These are phyloP conservation scores for Monosporozyma unispora DNA, from an alignment of 805 yeast species.

Conservation along the genomic window DNA sequence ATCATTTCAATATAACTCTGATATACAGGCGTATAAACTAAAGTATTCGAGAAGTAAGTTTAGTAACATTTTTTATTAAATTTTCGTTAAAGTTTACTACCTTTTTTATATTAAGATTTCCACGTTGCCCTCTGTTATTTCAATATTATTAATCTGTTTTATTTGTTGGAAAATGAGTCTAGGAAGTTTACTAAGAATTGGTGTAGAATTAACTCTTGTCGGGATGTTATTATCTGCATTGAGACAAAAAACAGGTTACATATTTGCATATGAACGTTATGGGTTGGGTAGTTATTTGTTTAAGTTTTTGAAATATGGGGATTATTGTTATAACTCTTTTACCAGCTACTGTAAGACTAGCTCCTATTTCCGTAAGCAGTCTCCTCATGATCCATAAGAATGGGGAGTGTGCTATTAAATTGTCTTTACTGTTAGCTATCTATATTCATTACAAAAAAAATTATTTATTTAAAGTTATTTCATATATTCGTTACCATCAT, in stretches of 20 bases:
- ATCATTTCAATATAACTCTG: neutral
- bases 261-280: conserved; percentile 30
- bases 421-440: neutral
- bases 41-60: too few relatives aligned
- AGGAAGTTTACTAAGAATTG: conserved; percentile 43
- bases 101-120: neutral
- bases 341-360: neutral
- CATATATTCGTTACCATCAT: neutral
- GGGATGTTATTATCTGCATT: conserved; percentile 82
- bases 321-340: conserved; percentile 39
- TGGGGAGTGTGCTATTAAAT: neutral
- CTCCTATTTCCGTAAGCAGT: neutral
- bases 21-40: too few relatives aligned
- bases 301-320: conserved; percentile 53
- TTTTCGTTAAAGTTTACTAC: neutral
- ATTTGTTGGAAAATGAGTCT: conserved; percentile 9
- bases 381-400: neutral
- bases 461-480: neutral
- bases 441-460: neutral
- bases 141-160: neutral
- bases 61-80: neutral
- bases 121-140: neutral
- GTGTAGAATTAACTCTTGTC: conserved; percentile 67
- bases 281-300: conserved; percentile 41
- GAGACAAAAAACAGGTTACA: conserved; percentile 72